Conservation (phyloP, 768 basidiomycete species). For the Myochromella boudieri region DNA sequence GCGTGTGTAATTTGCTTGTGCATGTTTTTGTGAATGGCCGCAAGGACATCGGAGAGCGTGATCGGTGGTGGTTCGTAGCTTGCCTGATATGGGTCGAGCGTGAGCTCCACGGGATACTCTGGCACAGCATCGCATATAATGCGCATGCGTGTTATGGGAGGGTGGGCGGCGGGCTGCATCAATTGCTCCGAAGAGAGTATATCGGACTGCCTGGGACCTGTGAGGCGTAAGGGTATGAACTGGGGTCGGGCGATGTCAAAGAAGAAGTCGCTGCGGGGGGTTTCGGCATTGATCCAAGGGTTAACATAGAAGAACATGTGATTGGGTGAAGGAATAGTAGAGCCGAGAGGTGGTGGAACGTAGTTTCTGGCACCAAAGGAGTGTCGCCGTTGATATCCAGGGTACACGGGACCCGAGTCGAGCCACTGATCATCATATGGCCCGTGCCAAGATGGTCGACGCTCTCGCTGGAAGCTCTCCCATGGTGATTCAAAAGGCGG, state of each 20-base stretch:
- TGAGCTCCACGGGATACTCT: conserved; percentile 61
- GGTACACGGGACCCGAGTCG: neutral
- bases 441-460: conserved; percentile 11
- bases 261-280: conserved; percentile 41
- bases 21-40: conserved; percentile 47
- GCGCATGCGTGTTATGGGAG: conserved; percentile 50
- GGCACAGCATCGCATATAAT: conserved; percentile 58
- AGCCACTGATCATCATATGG: conserved; percentile 1
- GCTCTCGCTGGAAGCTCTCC: conserved; percentile 2
- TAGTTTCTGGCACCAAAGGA: conserved; percentile 26
- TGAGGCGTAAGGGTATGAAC: conserved; percentile 43
- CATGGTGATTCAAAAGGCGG: neutral
- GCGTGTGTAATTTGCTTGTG: conserved; percentile 40
- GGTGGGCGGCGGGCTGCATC: conserved; percentile 53
- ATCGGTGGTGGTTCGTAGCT: conserved; percentile 39
- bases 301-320: conserved; percentile 45
- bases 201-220: conserved; percentile 36
- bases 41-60: conserved; percentile 58
- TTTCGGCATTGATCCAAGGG: conserved; percentile 55
- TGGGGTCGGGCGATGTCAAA: conserved; percentile 55
- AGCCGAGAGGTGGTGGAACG: neutral
- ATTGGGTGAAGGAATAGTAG: neutral
- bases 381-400: conserved; percentile 7
- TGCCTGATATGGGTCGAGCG: conserved; percentile 29
- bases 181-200: conserved; percentile 46